Evolutionary conservation across 2,329 filamentous ascomycete genomes (phyloP), one percentile per base, ranked within the genome.

Genomic region (Juglanconis oblonga): DNA sequence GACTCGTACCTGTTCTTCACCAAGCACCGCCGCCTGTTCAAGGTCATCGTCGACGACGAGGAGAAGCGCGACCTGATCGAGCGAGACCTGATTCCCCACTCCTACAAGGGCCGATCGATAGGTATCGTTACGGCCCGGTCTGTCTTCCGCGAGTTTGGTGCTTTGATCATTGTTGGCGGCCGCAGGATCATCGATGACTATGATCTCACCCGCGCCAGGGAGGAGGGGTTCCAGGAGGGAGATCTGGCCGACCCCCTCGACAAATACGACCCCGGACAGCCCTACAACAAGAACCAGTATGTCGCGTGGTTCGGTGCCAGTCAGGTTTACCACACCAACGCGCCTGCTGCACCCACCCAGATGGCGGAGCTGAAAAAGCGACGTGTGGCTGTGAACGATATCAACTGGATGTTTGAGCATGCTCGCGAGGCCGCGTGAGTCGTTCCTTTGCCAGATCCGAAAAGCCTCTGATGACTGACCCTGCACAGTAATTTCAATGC

Each of bases 1-100:
- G 95, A 99, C 80, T 97, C 93, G 65, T 99, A 99, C 71, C 85
- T 99, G 32, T 97, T 99, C 82, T 99, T 99, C 81, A 96, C 95
- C 65, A 99, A 98, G 77, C 95, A 99, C 76, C 90, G 91, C 72
- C 88, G 92, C 69, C 88, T 99, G 13, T 95, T 92, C 84, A 99
- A 99, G 79, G 97, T 99, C 70, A 97, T 99, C 69, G 91, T 98
- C 59, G 92, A 93, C 68, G 95, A 99, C 66, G 89, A 95, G n/a
- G 94, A 96, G 76, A 99, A 99, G 79, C 87, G 89, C 62, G 93
- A 98, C 74, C 85, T 99, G 79, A 99, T 99, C 70, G 92, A 96
- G 67, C 87, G 95, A 62, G 90, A 96, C 5, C 89, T 99, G 70
- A 97, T 99, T 64, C 95, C 95, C 1, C 95, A 97, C 78, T 97